phyloP scores from a whole-genome alignment of 2,329 filamentous ascomycete species.

The Aspergillus pseudoglaucus region DNA sequence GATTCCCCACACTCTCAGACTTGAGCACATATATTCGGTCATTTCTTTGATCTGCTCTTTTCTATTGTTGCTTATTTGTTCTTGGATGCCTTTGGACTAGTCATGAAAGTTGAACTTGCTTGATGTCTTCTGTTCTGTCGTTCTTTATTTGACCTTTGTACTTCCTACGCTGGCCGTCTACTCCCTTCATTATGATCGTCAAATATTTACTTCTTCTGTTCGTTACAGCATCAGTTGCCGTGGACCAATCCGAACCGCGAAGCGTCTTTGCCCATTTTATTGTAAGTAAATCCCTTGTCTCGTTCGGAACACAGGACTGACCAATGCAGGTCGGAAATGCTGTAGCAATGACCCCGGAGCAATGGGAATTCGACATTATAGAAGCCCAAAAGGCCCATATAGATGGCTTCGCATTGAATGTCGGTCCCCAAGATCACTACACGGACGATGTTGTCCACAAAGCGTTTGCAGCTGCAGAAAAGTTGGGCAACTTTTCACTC shows the following conservation, averaged over 20 bases:
- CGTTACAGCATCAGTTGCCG: conserved; percentile 3
- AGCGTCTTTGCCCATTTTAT: conserved; percentile 32
- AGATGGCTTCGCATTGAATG: conserved; percentile 28
- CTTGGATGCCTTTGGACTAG: too few species aligned
- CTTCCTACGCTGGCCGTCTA: too few species aligned
- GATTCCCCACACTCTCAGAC: too few species aligned
- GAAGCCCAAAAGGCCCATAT: conserved; percentile 25
- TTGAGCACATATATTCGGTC: too few species aligned
- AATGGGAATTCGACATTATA: conserved; percentile 22
- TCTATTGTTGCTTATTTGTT: too few species aligned
- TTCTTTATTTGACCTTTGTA: too few species aligned
- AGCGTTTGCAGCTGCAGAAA: conserved; percentile 25
- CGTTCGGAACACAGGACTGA: background rate
- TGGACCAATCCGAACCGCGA: conserved; percentile 14
- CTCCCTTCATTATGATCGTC: conserved; percentile 4
- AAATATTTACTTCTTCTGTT: conserved; percentile 11
- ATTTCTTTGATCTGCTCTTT: too few species aligned
- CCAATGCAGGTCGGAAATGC: conserved; percentile 19
- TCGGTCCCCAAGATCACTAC: conserved; percentile 25
- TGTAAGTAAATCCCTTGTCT: conserved; percentile 12
- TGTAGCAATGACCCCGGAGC: conserved; percentile 14
- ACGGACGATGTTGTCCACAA: conserved; percentile 21
- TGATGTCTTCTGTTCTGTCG: too few species aligned
- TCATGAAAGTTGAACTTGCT: too few species aligned
- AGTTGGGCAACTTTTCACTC: conserved; percentile 22